These are phyloP conservation scores for Drechslerella coelobrocha DNA, from an alignment of 2,329 filamentous ascomycete species.

Conservation along the genomic window DNA sequence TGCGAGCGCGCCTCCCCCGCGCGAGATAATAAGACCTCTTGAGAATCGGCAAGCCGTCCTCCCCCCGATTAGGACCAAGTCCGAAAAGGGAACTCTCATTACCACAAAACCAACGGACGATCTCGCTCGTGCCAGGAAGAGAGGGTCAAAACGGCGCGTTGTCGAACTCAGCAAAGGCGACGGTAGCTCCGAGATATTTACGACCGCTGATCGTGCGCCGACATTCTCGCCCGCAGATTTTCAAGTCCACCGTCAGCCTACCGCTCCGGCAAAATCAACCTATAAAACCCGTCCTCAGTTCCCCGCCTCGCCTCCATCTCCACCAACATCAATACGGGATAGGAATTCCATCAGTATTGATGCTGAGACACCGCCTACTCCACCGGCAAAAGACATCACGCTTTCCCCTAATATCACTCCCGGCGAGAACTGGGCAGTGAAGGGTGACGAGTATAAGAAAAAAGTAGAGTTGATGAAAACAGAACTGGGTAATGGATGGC, in stretches of 20 bases:
- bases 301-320: conserved; percentile 49
- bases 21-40: conserved; percentile 52
- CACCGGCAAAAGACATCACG: conserved; percentile 41
- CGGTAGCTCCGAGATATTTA: conserved; percentile 38
- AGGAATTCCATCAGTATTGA: conserved; percentile 54
- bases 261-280: conserved; percentile 24
- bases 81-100: conserved; percentile 46
- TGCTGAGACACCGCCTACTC: conserved; percentile 52
- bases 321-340: conserved; percentile 47
- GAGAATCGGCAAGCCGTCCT: conserved; percentile 56
- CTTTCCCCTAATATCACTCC: conserved; percentile 45
- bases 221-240: conserved; percentile 43
- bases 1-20: conserved; percentile 31
- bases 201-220: conserved; percentile 34
- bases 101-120: conserved; percentile 52
- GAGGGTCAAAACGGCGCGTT: conserved; percentile 53
- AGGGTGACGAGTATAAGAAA: conserved; percentile 80
- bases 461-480: conserved; percentile 86
- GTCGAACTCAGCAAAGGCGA: conserved; percentile 55
- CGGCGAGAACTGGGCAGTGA: conserved; percentile 67
- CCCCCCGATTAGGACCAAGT: conserved; percentile 28
- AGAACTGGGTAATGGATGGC: conserved; percentile 84
- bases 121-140: conserved; percentile 54
- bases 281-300: conserved; percentile 40
- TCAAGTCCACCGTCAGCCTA: conserved; percentile 23